phyloP scores from a whole-genome alignment of 345 rosid genomes.

The Arabidopsis suecica region DNA sequence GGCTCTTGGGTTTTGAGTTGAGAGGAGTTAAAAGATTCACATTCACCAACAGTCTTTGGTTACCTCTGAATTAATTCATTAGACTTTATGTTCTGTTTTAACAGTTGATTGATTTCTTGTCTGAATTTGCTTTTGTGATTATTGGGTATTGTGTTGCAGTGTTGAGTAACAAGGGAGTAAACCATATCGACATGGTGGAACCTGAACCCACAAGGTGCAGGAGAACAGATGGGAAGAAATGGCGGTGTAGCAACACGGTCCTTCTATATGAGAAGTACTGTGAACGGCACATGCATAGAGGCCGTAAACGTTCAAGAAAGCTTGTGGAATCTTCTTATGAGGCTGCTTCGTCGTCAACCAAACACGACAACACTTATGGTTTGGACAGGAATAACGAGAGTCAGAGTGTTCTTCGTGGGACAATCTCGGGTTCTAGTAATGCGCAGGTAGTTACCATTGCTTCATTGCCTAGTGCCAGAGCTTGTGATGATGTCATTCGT shows the following conservation, averaged over 20 bases:
- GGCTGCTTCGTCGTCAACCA: conserved; percentile 33
- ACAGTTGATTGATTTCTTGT: conserved; percentile 13
- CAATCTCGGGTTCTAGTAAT: conserved; percentile 35
- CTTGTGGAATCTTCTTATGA: conserved; percentile 65
- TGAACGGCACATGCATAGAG: conserved; percentile 73
- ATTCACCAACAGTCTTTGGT: not conserved
- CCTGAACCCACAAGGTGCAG: conserved; percentile 68
- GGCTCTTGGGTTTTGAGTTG: conserved; percentile 8
- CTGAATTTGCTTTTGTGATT: conserved; percentile 6
- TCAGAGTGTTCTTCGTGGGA: conserved; percentile 18
- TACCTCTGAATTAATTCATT: not conserved
- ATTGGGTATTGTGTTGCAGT: conserved; percentile 50
- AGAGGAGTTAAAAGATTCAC: not conserved
- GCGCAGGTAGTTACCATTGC: conserved; percentile 37
- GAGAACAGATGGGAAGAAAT: conserved; percentile 89
- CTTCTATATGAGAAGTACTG: conserved; percentile 67
- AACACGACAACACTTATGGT: conserved; percentile 18
- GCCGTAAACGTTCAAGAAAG: conserved; percentile 89
- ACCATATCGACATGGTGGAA: conserved; percentile 47
- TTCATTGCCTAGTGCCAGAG: conserved; percentile 33
- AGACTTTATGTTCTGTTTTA: conserved; percentile 13
- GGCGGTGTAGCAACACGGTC: conserved; percentile 65
- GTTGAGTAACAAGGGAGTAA: conserved; percentile 43
- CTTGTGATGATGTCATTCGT: conserved; percentile 9
- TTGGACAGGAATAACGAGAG: conserved; percentile 34